phyloP scores from a whole-genome alignment of 495 filamentous ascomycete genomes.

The Aspergillus taichungensis region DNA sequence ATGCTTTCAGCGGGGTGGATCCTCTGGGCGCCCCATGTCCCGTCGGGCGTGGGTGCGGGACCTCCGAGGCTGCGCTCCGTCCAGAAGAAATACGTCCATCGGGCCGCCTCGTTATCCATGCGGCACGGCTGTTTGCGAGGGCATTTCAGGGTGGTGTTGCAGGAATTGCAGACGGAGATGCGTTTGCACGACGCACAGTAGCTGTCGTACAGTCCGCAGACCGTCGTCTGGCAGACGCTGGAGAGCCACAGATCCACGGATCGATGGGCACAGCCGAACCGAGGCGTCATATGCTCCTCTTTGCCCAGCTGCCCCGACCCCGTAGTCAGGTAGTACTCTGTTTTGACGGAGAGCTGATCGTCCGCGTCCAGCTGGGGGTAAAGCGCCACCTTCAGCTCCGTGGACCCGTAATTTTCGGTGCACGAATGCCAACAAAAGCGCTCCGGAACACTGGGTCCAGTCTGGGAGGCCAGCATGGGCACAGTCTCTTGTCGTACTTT shows the following conservation, averaged over 20 bases:
- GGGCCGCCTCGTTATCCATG: slow-evolving; percentile 14
- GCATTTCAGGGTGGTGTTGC: slow-evolving; percentile 30
- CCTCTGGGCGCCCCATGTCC: slow-evolving; percentile 24
- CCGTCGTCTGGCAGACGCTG: slow-evolving; percentile 33
- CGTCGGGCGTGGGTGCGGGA: slow-evolving; percentile 20
- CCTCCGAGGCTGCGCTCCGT: slow-evolving; percentile 34
- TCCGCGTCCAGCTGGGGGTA: slow-evolving; percentile 31
- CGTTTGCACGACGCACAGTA: slow-evolving; percentile 32
- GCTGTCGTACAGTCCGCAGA: slow-evolving; percentile 32
- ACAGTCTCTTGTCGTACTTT: slow-evolving; percentile 24
- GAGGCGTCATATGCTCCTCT: slow-evolving; percentile 35
- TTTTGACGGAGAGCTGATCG: slow-evolving; percentile 26
- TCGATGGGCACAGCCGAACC: slow-evolving; percentile 40
- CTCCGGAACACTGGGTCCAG: slow-evolving; percentile 22
- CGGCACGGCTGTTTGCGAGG: slow-evolving; percentile 28
- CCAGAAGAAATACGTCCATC: slow-evolving; percentile 31
- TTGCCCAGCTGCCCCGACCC: slow-evolving; percentile 32
- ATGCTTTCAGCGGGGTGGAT: slow-evolving; percentile 34
- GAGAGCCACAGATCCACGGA: slow-evolving; percentile 40
- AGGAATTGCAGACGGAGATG: slow-evolving; percentile 33
- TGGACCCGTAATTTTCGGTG: slow-evolving; percentile 33
- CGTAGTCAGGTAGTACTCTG: slow-evolving; percentile 35
- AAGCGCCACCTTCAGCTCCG: slow-evolving; percentile 28
- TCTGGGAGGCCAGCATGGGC: slow-evolving; percentile 19
- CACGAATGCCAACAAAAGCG: slow-evolving; percentile 40